Conservation (phyloP, 139 green algal species). For the Edaphochlamys debaryana region DNA sequence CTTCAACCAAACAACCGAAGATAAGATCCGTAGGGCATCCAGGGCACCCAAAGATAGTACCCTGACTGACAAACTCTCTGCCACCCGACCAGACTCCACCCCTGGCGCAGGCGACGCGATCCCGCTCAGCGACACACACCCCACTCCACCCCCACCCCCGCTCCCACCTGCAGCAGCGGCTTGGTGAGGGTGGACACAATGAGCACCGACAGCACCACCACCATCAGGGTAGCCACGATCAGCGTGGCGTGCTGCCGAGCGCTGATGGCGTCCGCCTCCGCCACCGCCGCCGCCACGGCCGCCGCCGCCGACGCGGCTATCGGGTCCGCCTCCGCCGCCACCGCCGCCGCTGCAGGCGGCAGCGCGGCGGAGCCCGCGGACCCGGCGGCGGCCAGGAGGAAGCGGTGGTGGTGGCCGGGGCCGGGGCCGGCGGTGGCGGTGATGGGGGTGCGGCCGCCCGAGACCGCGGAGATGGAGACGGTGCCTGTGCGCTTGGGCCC, state of each 20-base stretch:
- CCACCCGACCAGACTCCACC: too few species aligned
- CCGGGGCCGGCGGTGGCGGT: background rate
- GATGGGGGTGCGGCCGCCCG: too few species aligned
- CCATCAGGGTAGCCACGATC: conserved; percentile 76
- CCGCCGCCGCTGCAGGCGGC: too few species aligned
- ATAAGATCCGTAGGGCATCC: too few species aligned
- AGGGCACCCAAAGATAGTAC: too few species aligned
- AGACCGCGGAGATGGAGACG: too few species aligned
- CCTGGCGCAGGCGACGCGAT: too few species aligned
- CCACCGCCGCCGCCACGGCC: background rate
- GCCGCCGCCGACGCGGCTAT: background rate
- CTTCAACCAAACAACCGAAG: too few species aligned
- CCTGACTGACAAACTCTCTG: too few species aligned
- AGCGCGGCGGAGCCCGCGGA: too few species aligned
- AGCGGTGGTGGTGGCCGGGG: background rate
- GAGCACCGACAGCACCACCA: conserved; percentile 76
- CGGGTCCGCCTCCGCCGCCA: background rate
- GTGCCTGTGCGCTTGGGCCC: background rate
- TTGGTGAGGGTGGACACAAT: conserved; percentile 73
- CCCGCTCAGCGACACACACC: too few species aligned
- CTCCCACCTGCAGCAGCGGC: conserved; percentile 74
- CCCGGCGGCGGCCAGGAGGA: background rate
- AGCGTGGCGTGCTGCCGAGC: conserved; percentile 72
- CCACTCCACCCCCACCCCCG: background rate
- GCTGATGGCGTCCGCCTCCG: conserved; percentile 28